Base-by-base conservation (phyloP, 2,329 filamentous ascomycete genomes). In the Dothistroma septosporum region DNA sequence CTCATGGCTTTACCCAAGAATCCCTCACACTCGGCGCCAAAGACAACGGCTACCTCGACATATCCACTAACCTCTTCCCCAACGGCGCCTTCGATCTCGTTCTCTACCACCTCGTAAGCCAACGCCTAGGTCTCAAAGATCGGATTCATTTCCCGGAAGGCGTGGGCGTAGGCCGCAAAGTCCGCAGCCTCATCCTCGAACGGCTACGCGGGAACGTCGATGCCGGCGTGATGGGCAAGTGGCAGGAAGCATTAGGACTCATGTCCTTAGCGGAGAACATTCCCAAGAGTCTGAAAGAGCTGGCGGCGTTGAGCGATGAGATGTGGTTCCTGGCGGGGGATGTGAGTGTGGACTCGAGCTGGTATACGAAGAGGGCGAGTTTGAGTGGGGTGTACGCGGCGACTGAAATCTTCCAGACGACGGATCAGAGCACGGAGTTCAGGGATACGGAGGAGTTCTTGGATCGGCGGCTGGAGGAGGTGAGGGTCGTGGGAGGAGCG, bases 331-430 rank as follows among this genome's bases (percentile, higher is more conserved):
- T 96, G 4, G 85, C 93, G 0, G 91, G 91, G 55, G 94, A 97
- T 75, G 81, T 78, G 22, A 84, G 87, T 22, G 90, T 97, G 62
- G 92, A 97, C 75, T 84, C 85, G 4, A 87, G 86, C 4, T 99
- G 94, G 94, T 99, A 99, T 69, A 87, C 86, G 1, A 89, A 88
- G 73, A 81, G 87, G 3, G 81, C 85, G 9, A 83, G 80, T 0
- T 74, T 90, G 24, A 81, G 84, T 0, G 81, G 82, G 1, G 81
- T 90, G n/a, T 91, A 90, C 72, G 91, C 91, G 0, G 76, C 77
- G 5, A 75, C 88, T 59, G 94, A 99, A 77, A 80, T 97, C 5
- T 96, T 92, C 77, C 97, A 97, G 92, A 97, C 92, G 22, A 92
- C 89, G 61, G 94, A 97, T 76, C 82, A 80, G 62, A 92, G 88